Percentiles rank a stretch among this genome's conserved stretches.
phyloP scores from a whole-genome alignment of 805 yeast species.

The Cyberlindnera lachancei region DNA sequence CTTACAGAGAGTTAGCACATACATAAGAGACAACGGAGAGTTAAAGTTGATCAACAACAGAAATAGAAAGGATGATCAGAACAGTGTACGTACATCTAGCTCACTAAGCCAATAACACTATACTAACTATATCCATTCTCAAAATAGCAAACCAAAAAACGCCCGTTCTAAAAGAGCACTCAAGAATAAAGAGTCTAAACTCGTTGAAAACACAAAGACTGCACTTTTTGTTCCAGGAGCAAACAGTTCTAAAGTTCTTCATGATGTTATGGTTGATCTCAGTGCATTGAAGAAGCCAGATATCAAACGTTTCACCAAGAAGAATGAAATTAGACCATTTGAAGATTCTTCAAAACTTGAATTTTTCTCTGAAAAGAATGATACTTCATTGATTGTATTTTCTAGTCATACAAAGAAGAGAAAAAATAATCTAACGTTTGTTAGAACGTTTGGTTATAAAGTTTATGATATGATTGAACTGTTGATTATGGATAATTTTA shows the following conservation, averaged over 20 bases:
- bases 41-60: no score
- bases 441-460: conserved; percentile 84
- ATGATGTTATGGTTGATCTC: conserved; percentile 84
- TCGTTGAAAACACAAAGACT: conserved; percentile 81
- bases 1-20: no score
- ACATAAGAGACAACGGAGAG: no score
- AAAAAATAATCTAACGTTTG: conserved; percentile 82
- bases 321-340: conserved; percentile 86
- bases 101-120: no score
- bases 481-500: conserved; percentile 57
- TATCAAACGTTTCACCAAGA: conserved; percentile 77
- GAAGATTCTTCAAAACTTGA: conserved; percentile 83
- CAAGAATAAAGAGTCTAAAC: conserved; percentile 80
- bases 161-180: conserved; percentile 94
- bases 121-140: no score
- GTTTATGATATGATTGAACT: conserved; percentile 93
- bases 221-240: conserved; percentile 91
- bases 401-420: conserved; percentile 82
- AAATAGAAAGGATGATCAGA: conserved; percentile 25
- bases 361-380: conserved; percentile 93
- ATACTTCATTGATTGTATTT: conserved; percentile 74
- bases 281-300: conserved; percentile 88
- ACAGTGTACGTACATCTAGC: conserved; percentile 26
- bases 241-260: conserved; percentile 68
- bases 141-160: conserved; percentile 72